Percentiles rank a stretch among this genome's conserved stretches.
Conservation (phyloP, 768 basidiomycete genomes). For the Pleurotus salmoneostramineus region DNA sequence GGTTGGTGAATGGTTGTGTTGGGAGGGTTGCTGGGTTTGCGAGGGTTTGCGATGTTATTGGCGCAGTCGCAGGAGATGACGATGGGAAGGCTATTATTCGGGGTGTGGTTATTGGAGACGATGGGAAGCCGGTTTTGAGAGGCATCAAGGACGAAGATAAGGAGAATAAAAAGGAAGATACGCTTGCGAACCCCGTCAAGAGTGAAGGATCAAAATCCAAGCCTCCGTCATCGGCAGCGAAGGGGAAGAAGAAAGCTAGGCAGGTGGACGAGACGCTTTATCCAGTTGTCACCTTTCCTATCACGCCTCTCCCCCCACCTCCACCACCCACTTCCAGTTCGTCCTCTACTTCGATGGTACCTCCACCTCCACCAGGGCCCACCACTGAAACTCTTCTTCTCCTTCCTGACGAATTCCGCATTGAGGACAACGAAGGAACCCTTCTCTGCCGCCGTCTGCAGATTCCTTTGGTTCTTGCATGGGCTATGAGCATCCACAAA, state of each 20-base stretch:
- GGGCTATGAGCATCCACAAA: conserved; percentile 86
- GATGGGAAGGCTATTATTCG: conserved; percentile 18
- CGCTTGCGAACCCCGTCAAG: conserved; percentile 7
- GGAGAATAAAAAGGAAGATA: conserved; percentile 37
- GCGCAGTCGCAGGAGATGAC: conserved; percentile 7
- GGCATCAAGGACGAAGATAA: conserved; percentile 44
- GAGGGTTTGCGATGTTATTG: conserved; percentile 10
- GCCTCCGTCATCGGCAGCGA: not conserved
- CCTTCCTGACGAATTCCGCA: conserved; percentile 47
- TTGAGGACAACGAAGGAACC: conserved; percentile 49
- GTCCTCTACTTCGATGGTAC: too few species aligned
- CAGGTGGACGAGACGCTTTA: conserved; percentile 34
- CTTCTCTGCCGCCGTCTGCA: conserved; percentile 41
- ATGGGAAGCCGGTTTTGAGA: conserved; percentile 30
- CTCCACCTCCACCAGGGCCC: conserved; percentile 6
- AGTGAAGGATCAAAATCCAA: conserved; percentile 21
- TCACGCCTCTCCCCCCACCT: conserved; percentile 2
- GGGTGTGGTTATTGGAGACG: conserved; percentile 33
- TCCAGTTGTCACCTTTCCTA: conserved; percentile 44
- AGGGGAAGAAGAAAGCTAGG: conserved; percentile 11
- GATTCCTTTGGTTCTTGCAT: conserved; percentile 62
- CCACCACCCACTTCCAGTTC: too few species aligned
- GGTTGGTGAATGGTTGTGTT: conserved; percentile 74
- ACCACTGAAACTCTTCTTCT: conserved; percentile 41
- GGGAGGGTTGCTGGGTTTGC: conserved; percentile 66